Base-by-base conservation (phyloP, 441 rosid species). In the Brassica balearica region DNA sequence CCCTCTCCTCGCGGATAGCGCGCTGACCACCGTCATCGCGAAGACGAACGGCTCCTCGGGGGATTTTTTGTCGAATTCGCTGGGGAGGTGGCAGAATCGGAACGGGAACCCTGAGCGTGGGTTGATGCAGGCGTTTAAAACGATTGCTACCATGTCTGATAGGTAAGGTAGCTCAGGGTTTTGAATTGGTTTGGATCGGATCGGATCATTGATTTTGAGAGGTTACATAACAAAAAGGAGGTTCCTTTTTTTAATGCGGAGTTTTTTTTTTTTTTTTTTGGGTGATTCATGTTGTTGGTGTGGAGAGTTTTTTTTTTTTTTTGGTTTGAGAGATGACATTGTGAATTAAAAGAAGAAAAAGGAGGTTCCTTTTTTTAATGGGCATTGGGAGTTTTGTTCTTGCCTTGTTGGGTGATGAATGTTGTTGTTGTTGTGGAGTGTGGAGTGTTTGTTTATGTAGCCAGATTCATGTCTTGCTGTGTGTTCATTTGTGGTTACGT, bases 1-100 rank as follows among this genome's bases (percentile, higher is more conserved):
- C 70, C 98, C 97, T 3, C 89, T 93, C 2, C 82, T 93, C 19
- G 85, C 94, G 0, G 98, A 93, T 65, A 93, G 94, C 8, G 97
- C 95, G 4, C 89, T 93, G 34, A 85, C 98, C 75, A 93, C 98
- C 72, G 98, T 93, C 23, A 93, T 93, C 74, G 92, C 98, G n/a
- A 93, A 93, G 83, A 90, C 98, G 20, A 93, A 89, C 68, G 98
- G 98, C 11, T 85, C 95, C 46, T 88, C 97, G 5, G 98, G 98
- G 0, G 98, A 93, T 55, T 93, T 93, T 76, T 83, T 93, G 36
- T 90, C 98, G 8, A 88, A 92, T 15, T 93, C 98, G 4, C 85
- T 93, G 2, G 95, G 98, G 8, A 86, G 95, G 25, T 93, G 98
- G 98, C 98, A 93, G 90, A 91, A 89, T 80, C 90, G 98, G 15